Base-by-base conservation (phyloP, 2,329 filamentous ascomycete species). In the Colletotrichum chrysophilum region DNA sequence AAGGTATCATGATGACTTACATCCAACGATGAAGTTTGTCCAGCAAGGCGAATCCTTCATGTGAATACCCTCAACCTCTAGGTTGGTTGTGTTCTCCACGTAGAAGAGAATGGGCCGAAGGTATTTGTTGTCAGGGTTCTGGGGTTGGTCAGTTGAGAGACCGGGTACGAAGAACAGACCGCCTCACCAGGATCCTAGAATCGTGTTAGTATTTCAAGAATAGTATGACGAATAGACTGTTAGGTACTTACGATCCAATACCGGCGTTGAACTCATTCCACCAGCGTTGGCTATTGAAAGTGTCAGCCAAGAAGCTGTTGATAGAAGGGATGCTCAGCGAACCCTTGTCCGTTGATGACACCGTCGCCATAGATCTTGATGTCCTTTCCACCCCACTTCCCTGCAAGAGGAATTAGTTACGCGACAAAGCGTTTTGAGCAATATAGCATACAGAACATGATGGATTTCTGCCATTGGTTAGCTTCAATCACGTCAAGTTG, bases 11-110 rank as follows among this genome's bases (percentile, higher is more conserved):
- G 9, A 21, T 38, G 30, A n/a, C 74, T 65, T 56, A 76, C 74
- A 91, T 52, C 88, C 88, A 16, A 93, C 89, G 43, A 93, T 84
- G 79, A 92, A 93, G 80, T 91, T 93, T 3, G 89, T 92, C 91
- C 91, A 93, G 85, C 90, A 92, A 3, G 91, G 91, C 2, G 90
- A 91, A 80, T 92, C 90, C 77, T 91, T 88, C 78, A 92, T 87
- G 21, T 89, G 88, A 71, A 93, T 91, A 3, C 91, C 91, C 30
- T 89, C 86, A 9, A 93, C 87, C 5, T 87, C 87, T 3, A 93
- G 81, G 26, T 91, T 89, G 2, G 91, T 93, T 1, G 90, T 89
- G 69, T 93, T 93, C 80, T 93, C 89, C 0, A 90, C 91, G 56
- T 92, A 85, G 83, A 93, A 93, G 7, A 93, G 85, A 21, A 92